A percentile compares a stretch with the other conserved stretches of the same genome.
These are phyloP conservation scores for Jimgerdemannia lactiflua DNA, from an alignment of 192 early-diverging fungal species.

Conservation along the genomic window DNA sequence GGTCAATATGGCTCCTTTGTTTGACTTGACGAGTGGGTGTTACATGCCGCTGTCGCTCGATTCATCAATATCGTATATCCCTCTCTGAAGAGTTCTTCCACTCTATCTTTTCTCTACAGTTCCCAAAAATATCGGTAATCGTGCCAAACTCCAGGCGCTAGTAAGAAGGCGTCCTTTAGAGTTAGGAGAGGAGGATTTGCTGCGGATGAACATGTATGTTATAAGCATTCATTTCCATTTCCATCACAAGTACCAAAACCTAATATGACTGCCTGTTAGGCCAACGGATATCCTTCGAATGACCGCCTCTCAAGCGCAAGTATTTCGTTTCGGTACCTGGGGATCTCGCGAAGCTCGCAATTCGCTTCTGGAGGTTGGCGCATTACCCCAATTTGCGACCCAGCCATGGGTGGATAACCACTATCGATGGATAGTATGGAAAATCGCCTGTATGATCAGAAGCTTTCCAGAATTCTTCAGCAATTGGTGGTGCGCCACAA, in stretches of 20 bases:
- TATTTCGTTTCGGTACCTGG: conserved; percentile 38
- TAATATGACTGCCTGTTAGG: too few species aligned
- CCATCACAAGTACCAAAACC: too few species aligned
- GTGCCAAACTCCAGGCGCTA: not conserved
- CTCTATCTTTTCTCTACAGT: too few species aligned
- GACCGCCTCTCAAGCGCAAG: conserved; percentile 20
- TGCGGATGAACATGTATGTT: not conserved
- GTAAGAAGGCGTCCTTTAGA: not conserved
- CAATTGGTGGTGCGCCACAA: conserved; percentile 33
- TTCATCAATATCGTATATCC: too few species aligned
- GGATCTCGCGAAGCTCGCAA: conserved; percentile 43
- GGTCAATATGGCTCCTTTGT: not conserved
- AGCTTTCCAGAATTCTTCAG: conserved; percentile 43
- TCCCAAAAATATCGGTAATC: not conserved
- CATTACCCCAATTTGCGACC: conserved; percentile 22
- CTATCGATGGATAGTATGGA: conserved; percentile 71
- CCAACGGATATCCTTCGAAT: conserved; percentile 20
- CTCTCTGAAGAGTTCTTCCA: too few species aligned
- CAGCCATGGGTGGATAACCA: conserved; percentile 61
- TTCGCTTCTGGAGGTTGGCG: conserved; percentile 40
- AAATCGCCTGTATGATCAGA: conserved; percentile 58
- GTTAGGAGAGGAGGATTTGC: not conserved
- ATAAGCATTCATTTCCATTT: too few species aligned
- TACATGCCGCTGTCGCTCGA: too few species aligned
- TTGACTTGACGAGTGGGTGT: not conserved